These are phyloP conservation scores for Corymbia citriodora DNA, from an alignment of 441 rosid species.

Conservation along the genomic window DNA sequence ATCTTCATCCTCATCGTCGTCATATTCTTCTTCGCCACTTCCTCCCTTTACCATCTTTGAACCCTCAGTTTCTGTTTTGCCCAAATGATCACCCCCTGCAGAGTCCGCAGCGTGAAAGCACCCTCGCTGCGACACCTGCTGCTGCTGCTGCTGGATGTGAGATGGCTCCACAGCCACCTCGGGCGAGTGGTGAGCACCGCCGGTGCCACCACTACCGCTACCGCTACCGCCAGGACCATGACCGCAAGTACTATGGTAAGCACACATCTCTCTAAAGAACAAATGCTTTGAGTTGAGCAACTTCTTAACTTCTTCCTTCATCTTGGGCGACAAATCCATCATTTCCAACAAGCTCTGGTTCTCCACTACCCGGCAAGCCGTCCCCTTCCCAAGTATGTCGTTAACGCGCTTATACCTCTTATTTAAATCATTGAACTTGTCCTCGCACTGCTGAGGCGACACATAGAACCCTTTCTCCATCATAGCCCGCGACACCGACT, in stretches of 20 bases:
- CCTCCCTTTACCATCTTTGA: slow-evolving; percentile 21
- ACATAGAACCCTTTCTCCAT: slow-evolving; percentile 94
- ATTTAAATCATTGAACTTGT: slow-evolving; percentile 92
- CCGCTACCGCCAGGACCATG: slow-evolving; percentile 26
- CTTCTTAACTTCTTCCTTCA: slow-evolving; percentile 84
- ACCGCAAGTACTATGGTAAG: slow-evolving; percentile 83
- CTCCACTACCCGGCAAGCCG: slow-evolving; percentile 90
- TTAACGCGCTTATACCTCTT: slow-evolving; percentile 97
- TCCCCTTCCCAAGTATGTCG: slow-evolving; percentile 85
- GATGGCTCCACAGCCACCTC: slow-evolving; percentile 28
- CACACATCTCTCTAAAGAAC: slow-evolving; percentile 95
- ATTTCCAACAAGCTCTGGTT: slow-evolving; percentile 72
- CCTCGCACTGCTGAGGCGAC: slow-evolving; percentile 97
- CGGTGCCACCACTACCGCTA: not conserved
- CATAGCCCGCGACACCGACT: slow-evolving; percentile 91
- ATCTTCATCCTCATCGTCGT: slow-evolving; percentile 31
- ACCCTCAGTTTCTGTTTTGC: slow-evolving; percentile 24
- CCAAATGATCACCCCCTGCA: slow-evolving; percentile 10
- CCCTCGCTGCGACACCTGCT: slow-evolving; percentile 25
- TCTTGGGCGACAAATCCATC: slow-evolving; percentile 63
- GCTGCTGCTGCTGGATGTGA: slow-evolving; percentile 22
- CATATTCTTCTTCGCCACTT: slow-evolving; percentile 24
- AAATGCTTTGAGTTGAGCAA: slow-evolving; percentile 86
- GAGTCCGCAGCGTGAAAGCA: slow-evolving; percentile 51
- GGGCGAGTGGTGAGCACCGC: slow-evolving; percentile 26